These are phyloP conservation scores for Ascochyta rabiei DNA, from an alignment of 2,329 filamentous ascomycete species.

Conservation along the genomic window DNA sequence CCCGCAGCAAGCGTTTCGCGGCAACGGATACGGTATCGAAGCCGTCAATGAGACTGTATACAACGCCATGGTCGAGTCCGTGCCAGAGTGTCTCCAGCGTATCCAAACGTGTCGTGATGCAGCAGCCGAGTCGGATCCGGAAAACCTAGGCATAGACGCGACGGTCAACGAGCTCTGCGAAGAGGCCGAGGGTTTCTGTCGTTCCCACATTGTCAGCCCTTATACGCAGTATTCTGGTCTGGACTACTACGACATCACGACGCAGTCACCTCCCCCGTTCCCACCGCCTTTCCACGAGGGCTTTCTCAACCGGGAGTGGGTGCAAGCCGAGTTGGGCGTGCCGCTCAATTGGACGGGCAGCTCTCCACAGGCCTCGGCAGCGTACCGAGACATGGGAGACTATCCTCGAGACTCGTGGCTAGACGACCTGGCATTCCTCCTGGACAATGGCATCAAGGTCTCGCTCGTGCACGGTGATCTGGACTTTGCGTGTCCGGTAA, in stretches of 20 bases:
- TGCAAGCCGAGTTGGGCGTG: conserved; percentile 63
- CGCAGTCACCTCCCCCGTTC: conserved; percentile 27
- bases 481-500: conserved; percentile 54
- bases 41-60: conserved; percentile 49
- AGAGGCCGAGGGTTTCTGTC: conserved; percentile 55
- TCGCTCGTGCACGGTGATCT: conserved; percentile 27
- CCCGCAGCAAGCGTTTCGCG: conserved; percentile 54
- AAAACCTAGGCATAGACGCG: conserved; percentile 38
- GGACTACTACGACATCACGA: conserved; percentile 30
- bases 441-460: conserved; percentile 50
- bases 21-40: conserved; percentile 62
- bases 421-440: conserved; percentile 44
- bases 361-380: conserved; percentile 24
- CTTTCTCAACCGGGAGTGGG: conserved; percentile 55
- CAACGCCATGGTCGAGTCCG: conserved; percentile 21
- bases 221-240: conserved; percentile 23
- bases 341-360: conserved; percentile 55
- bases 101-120: conserved; percentile 20
- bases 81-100: conserved; percentile 20
- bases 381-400: conserved; percentile 48
- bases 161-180: conserved; percentile 54
- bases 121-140: conserved; percentile 39
- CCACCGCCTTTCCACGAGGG: conserved; percentile 24
- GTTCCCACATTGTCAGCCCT: conserved; percentile 21
- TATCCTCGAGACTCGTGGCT: conserved; percentile 53